Conservation (phyloP, 148 eudicot species). For the Vaccinium corymbosum region DNA sequence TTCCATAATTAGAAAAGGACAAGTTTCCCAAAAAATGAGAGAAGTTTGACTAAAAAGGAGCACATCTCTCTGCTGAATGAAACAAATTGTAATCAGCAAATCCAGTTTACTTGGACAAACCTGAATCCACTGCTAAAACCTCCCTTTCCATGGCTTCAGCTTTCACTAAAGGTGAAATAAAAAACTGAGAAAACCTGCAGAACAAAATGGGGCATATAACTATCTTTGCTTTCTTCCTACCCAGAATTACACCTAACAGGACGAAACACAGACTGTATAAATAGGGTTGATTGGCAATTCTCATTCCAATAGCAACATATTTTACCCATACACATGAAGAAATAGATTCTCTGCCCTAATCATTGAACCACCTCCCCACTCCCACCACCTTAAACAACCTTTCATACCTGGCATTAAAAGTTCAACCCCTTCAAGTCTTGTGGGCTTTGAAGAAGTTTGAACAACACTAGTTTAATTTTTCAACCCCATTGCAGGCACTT, state of each 20-base stretch:
- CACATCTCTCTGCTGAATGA: background rate
- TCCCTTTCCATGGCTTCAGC: slow-evolving; percentile 93
- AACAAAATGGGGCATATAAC: slow-evolving; percentile 12
- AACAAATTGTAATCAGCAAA: slow-evolving; percentile 4
- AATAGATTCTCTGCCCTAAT: background rate
- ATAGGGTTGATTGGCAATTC: background rate
- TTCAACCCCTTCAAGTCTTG: background rate
- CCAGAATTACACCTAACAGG: background rate
- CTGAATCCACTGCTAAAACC: slow-evolving; percentile 91
- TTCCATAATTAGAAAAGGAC: slow-evolving; percentile 4
- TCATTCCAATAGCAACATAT: background rate
- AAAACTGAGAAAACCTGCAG: slow-evolving; percentile 82
- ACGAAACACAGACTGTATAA: background rate
- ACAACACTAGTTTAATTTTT: background rate
- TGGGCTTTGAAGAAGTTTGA: background rate
- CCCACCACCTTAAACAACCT: background rate
- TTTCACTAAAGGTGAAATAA: slow-evolving; percentile 81
- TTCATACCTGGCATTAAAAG: too few species aligned
- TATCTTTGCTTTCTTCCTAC: background rate
- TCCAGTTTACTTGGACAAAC: slow-evolving; percentile 28
- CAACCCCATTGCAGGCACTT: background rate
- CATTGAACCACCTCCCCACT: background rate
- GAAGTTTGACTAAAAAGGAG: background rate
- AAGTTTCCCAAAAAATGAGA: background rate
- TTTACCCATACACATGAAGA: background rate